phyloP scores from a whole-genome alignment of 2,329 filamentous ascomycete species.

The Immersiporthe knoxdaviesiana region DNA sequence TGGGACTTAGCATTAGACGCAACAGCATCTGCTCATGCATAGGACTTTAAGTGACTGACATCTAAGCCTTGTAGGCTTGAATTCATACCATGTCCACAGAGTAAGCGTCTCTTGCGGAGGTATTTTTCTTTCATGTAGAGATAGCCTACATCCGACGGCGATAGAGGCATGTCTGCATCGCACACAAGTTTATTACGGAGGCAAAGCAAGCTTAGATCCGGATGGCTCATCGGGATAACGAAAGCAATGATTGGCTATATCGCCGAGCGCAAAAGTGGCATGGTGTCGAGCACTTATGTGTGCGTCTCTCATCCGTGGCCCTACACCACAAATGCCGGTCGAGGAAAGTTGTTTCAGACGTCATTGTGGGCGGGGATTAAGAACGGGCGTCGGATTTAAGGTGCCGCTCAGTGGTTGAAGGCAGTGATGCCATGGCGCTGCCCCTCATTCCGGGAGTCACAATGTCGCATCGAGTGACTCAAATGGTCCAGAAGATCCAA shows the following conservation, averaged over 20 bases:
- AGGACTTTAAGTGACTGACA: too few relatives aligned
- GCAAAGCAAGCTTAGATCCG: background rate
- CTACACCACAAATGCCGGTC: background rate
- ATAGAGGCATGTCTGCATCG: background rate
- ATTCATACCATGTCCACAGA: too few relatives aligned
- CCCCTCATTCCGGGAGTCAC: background rate
- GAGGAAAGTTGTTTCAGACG: background rate
- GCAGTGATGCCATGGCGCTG: background rate
- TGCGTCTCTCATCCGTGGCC: background rate
- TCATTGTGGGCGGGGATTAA: background rate
- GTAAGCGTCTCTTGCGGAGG: too few relatives aligned
- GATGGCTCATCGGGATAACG: background rate
- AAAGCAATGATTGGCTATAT: background rate
- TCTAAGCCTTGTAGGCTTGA: too few relatives aligned
- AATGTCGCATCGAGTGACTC: background rate
- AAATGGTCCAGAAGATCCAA: background rate
- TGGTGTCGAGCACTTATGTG: background rate
- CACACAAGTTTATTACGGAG: background rate
- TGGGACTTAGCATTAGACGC: too few relatives aligned
- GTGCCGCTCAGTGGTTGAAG: background rate
- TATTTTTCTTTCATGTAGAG: too few relatives aligned
- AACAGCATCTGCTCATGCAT: too few relatives aligned
- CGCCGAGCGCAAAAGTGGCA: too few relatives aligned
- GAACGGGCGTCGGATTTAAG: background rate
- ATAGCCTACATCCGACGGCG: too few relatives aligned